These are phyloP conservation scores for Penicillium janthinellum DNA, from an alignment of 2,329 filamentous ascomycete genomes.

Conservation along the genomic window DNA sequence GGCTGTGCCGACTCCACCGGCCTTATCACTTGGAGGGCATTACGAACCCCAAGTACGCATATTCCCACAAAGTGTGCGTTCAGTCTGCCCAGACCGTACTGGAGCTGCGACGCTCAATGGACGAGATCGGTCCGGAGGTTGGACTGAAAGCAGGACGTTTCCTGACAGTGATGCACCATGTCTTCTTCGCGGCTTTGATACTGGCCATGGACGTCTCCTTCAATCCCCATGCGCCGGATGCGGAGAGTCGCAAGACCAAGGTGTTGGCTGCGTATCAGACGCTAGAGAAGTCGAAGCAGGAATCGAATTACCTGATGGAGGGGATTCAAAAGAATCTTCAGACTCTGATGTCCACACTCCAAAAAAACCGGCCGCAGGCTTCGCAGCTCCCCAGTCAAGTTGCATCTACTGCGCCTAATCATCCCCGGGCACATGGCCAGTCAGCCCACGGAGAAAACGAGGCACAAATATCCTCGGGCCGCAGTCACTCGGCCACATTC, in stretches of 20 bases:
- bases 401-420: too few relatives aligned
- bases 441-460: background rate
- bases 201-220: conserved; percentile 29
- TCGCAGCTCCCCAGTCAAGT: too few relatives aligned
- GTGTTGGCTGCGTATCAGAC: conserved; percentile 20
- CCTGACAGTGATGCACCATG: conserved; percentile 27
- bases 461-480: background rate
- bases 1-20: conserved; percentile 28
- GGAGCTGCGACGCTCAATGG: conserved; percentile 22
- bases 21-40: conserved; percentile 24
- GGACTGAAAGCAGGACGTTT: conserved; percentile 21
- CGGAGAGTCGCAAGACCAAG: conserved; percentile 15
- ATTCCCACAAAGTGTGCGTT: conserved; percentile 22
- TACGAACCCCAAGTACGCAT: conserved; percentile 22
- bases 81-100: conserved; percentile 22
- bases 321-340: conserved; percentile 23
- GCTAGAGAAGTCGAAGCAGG: conserved; percentile 19
- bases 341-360: conserved; percentile 19
- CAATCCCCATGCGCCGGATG: conserved; percentile 19
- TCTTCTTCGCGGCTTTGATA: conserved; percentile 27
- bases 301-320: conserved; percentile 19
- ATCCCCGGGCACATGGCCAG: background rate
- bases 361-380: conserved; percentile 2
- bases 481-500: background rate
- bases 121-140: conserved; percentile 16